Percentiles rank a stretch among this genome's conserved stretches.
These are phyloP conservation scores for Beauveria varroae DNA, from an alignment of 2,329 filamentous ascomycete genomes.

Conservation along the genomic window DNA sequence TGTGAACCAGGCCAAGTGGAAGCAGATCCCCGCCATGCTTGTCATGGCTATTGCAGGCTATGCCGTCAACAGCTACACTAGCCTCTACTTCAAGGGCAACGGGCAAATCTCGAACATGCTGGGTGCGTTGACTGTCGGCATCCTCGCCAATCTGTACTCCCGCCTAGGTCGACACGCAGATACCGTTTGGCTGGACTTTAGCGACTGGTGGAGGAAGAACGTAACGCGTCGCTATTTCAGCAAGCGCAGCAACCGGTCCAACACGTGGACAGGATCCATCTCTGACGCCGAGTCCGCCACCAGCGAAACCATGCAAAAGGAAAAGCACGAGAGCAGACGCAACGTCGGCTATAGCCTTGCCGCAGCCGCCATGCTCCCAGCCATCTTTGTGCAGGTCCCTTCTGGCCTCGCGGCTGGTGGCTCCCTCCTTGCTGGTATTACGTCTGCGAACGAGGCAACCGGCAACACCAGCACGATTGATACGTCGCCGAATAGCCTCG, in stretches of 20 bases:
- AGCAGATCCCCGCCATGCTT: constrained; percentile 69
- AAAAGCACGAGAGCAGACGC: constrained; percentile 25
- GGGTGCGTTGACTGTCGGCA: constrained; percentile 67
- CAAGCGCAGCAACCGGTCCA: constrained; percentile 20
- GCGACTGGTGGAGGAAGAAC: constrained; percentile 41
- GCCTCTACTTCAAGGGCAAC: constrained; percentile 58
- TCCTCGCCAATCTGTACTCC: constrained; percentile 73
- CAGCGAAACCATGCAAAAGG: constrained; percentile 16
- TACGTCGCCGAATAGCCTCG: constrained; percentile 16
- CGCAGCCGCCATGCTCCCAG: constrained; percentile 76
- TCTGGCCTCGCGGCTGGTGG: constrained; percentile 54
- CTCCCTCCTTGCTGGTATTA: constrained; percentile 50
- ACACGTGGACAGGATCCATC: constrained; percentile 24
- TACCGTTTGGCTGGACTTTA: constrained; percentile 43
- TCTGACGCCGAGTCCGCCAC: constrained; percentile 27
- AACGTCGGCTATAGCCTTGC: constrained; percentile 67
- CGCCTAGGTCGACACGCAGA: constrained; percentile 54
- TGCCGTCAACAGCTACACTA: constrained; percentile 66
- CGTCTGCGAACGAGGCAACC: constrained; percentile 47
- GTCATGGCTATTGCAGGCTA: constrained; percentile 67
- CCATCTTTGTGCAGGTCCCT: constrained; percentile 68
- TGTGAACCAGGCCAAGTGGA: constrained; percentile 76
- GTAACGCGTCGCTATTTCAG: constrained; percentile 29
- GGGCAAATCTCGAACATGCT: constrained; percentile 71
- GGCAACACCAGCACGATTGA: constrained; percentile 27